A percentile compares a stretch with the other conserved stretches of the same genome.
Evolutionary conservation across 176 grass and related monocot genomes (phyloP).

Genomic region (Neostapfia colusana): DNA sequence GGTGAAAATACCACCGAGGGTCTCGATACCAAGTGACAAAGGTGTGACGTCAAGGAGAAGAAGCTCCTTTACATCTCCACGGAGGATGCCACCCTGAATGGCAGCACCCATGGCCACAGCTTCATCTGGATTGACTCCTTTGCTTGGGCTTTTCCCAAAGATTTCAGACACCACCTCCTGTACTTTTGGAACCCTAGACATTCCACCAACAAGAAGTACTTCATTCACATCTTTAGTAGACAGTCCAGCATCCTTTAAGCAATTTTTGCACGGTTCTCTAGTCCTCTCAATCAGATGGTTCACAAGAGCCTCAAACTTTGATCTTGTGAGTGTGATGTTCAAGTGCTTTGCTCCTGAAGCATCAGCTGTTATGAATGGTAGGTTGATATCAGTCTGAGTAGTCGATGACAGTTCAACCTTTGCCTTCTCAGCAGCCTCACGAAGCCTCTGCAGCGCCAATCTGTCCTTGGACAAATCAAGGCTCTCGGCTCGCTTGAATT

Average conservation of each 20-base stretch:
- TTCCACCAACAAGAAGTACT: constrained; percentile 79
- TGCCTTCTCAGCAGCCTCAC: constrained; percentile 38
- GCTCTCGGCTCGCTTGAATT: constrained; percentile 21
- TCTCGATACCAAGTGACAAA: constrained; percentile 77
- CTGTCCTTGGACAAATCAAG: constrained; percentile 24
- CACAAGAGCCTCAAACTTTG: constrained; percentile 34
- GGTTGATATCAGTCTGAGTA: constrained; percentile 19
- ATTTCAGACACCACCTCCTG: constrained; percentile 63
- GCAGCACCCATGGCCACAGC: constrained; percentile 76
- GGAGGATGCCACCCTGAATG: constrained; percentile 74
- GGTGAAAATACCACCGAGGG: constrained; percentile 32
- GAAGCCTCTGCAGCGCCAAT: constrained; percentile 29
- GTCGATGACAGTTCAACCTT: constrained; percentile 33
- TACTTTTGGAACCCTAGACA: constrained; percentile 82
- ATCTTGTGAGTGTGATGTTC: constrained; percentile 36
- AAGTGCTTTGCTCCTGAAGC: constrained; percentile 33
- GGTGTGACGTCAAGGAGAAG: constrained; percentile 73
- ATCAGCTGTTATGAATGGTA: constrained; percentile 34
- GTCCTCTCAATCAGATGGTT: constrained; percentile 29
- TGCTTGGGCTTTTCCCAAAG: constrained; percentile 66
- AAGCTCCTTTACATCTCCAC: constrained; percentile 86
- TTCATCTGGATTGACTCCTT: constrained; percentile 85
- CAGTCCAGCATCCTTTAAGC: constrained; percentile 29
- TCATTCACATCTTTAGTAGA: constrained; percentile 71
- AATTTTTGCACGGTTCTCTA: constrained; percentile 29